These are phyloP conservation scores for Ophiosphaerella narmari DNA, from an alignment of 2,329 filamentous ascomycete species.

Conservation along the genomic window DNA sequence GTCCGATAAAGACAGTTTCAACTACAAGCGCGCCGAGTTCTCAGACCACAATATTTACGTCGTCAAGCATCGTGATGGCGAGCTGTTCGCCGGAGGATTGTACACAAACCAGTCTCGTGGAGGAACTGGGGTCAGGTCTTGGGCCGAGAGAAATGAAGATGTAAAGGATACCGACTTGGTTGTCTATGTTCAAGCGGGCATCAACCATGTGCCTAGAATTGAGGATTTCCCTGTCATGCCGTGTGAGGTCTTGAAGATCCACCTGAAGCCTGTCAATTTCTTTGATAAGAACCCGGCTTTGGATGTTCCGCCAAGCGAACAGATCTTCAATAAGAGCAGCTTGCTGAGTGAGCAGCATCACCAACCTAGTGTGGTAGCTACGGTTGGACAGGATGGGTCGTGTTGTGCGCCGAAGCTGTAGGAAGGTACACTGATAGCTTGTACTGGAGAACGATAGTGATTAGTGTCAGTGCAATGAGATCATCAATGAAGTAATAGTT, in stretches of 20 bases:
- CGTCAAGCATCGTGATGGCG: conserved; percentile 60
- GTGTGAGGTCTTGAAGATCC: conserved; percentile 61
- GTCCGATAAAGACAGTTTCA: conserved; percentile 57
- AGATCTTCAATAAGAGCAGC: conserved; percentile 52
- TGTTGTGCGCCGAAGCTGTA: conserved; percentile 46
- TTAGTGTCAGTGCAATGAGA: too few relatives aligned
- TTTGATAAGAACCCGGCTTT: conserved; percentile 63
- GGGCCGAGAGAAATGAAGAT: conserved; percentile 58
- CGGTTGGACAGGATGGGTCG: conserved; percentile 40
- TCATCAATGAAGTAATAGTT: too few relatives aligned
- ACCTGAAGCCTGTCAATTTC: conserved; percentile 64
- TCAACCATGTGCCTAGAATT: conserved; percentile 60
- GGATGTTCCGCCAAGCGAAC: conserved; percentile 60
- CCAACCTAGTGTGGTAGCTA: conserved; percentile 43
- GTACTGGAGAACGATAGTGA: background rate
- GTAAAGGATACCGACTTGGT: conserved; percentile 63
- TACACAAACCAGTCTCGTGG: conserved; percentile 65
- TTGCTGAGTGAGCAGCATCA: conserved; percentile 45
- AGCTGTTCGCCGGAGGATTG: conserved; percentile 63
- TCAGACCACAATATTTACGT: conserved; percentile 64
- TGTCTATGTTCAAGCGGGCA: conserved; percentile 61
- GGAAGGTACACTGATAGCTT: background rate
- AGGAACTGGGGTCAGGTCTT: conserved; percentile 53
- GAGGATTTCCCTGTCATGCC: conserved; percentile 65
- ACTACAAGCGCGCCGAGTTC: conserved; percentile 64